A percentile compares a stretch with the other conserved stretches of the same genome.
phyloP scores from a whole-genome alignment of 441 rosid genomes.

The Pelargonium fulgidum region DNA sequence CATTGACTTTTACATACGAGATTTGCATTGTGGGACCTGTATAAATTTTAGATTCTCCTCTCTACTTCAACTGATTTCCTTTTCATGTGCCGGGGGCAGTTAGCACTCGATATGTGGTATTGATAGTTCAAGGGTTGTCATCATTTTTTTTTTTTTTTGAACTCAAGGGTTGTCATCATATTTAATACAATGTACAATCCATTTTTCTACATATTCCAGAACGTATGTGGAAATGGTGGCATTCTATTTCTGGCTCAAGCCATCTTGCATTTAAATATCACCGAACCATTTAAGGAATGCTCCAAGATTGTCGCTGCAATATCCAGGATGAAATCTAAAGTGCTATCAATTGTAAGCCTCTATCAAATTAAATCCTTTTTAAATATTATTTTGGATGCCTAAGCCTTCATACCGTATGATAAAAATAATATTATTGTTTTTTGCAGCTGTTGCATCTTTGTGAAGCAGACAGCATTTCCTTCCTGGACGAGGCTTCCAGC shows the following conservation, averaged over 20 bases:
- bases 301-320: constrained; percentile 44
- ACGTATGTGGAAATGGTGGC: constrained; percentile 83
- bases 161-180: neutral
- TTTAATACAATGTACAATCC: constrained; percentile 12
- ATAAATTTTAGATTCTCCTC: neutral
- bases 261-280: constrained; percentile 48
- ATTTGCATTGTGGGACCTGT: constrained; percentile 4
- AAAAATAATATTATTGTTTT: constrained; percentile 12
- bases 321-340: constrained; percentile 85
- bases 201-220: constrained; percentile 40
- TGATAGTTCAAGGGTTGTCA: neutral
- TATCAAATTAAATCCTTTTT: constrained; percentile 12
- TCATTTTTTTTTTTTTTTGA: too few relatives aligned
- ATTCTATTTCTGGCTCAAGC: constrained; percentile 70
- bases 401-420: constrained; percentile 6
- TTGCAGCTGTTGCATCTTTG: constrained; percentile 81
- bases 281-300: constrained; percentile 42
- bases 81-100: neutral
- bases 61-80: constrained; percentile 4
- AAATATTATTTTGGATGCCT: constrained; percentile 12
- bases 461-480: constrained; percentile 86
- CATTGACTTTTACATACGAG: constrained; percentile 10
- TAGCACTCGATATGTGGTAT: neutral
- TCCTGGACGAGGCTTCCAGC: constrained; percentile 86
- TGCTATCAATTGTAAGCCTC: constrained; percentile 73